Percentiles rank a stretch among this genome's conserved stretches.
phyloP scores from a whole-genome alignment of 192 early-diverging fungal species.

The Backusella sp. region DNA sequence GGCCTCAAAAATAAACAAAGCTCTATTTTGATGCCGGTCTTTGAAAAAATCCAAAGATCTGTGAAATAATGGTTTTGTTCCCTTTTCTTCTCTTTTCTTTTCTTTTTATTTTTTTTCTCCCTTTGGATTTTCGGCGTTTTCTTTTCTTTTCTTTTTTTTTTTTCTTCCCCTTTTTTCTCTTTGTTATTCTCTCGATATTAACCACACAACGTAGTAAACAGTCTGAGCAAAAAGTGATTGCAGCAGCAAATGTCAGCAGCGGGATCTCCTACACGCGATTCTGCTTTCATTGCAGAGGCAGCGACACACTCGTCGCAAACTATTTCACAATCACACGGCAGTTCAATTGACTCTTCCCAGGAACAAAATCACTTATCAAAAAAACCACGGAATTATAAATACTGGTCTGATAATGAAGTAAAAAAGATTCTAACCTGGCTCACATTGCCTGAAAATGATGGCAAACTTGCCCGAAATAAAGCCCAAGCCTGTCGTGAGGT shows the following conservation, averaged over 20 bases:
- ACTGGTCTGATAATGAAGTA: slow-evolving; percentile 11
- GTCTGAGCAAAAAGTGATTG: neutral
- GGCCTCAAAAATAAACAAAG: neutral
- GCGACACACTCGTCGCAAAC: neutral
- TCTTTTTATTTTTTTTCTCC: slow-evolving; percentile 5
- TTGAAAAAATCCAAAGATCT: neutral
- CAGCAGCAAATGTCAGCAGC: slow-evolving; percentile 1
- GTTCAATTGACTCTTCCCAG: neutral
- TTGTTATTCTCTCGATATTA: neutral
- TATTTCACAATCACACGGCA: neutral
- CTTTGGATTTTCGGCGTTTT: neutral
- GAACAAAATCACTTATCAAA: slow-evolving; percentile 9
- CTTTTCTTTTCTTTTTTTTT: neutral
- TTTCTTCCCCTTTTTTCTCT: neutral
- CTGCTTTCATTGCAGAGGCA: neutral
- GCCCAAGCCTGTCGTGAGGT: slow-evolving; percentile 6
- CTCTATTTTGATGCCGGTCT: neutral
- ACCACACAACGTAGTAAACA: neutral
- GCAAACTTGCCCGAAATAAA: slow-evolving; percentile 8
- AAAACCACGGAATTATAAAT: slow-evolving; percentile 9
- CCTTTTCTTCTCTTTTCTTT: neutral
- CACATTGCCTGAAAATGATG: neutral
- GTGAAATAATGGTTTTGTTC: neutral
- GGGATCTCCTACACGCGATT: slow-evolving; percentile 2
- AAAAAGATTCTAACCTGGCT: neutral